phyloP scores from a whole-genome alignment of 2,329 filamentous ascomycete species.

The Colletotrichum graminicola region DNA sequence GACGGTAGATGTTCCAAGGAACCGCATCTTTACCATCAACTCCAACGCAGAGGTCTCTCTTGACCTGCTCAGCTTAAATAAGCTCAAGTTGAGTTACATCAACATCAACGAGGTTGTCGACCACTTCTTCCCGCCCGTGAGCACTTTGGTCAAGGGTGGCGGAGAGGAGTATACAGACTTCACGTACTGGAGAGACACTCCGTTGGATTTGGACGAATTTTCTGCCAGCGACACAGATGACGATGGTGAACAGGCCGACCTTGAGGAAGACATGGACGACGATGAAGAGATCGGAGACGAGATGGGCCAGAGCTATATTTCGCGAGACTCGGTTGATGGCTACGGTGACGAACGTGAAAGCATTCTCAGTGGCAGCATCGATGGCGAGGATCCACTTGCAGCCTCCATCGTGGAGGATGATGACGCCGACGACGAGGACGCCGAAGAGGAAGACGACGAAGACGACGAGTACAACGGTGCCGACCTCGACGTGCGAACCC shows the following conservation, averaged over 20 bases:
- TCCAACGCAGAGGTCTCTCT: slow-evolving; percentile 95
- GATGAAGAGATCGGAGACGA: slow-evolving; percentile 59
- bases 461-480: slow-evolving; percentile 56
- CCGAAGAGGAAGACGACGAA: slow-evolving; percentile 49
- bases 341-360: slow-evolving; percentile 59
- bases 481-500: slow-evolving; percentile 46
- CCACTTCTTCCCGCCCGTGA: slow-evolving; percentile 96
- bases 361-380: slow-evolving; percentile 57
- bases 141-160: slow-evolving; percentile 85
- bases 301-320: slow-evolving; percentile 69
- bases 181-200: slow-evolving; percentile 91
- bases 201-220: slow-evolving; percentile 89
- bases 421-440: slow-evolving; percentile 50
- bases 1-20: slow-evolving; percentile 93
- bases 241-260: slow-evolving; percentile 59
- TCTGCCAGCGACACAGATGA: slow-evolving; percentile 81
- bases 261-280: slow-evolving; percentile 65
- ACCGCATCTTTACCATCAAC: slow-evolving; percentile 98
- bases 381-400: slow-evolving; percentile 58
- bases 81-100: slow-evolving; percentile 96
- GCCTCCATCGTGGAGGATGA: slow-evolving; percentile 56
- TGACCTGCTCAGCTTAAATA: slow-evolving; percentile 90
- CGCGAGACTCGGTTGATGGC: slow-evolving; percentile 62
- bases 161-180: slow-evolving; percentile 98
- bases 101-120: slow-evolving; percentile 98